phyloP scores from a whole-genome alignment of 495 filamentous ascomycete species.

The Daldinia decipiens region DNA sequence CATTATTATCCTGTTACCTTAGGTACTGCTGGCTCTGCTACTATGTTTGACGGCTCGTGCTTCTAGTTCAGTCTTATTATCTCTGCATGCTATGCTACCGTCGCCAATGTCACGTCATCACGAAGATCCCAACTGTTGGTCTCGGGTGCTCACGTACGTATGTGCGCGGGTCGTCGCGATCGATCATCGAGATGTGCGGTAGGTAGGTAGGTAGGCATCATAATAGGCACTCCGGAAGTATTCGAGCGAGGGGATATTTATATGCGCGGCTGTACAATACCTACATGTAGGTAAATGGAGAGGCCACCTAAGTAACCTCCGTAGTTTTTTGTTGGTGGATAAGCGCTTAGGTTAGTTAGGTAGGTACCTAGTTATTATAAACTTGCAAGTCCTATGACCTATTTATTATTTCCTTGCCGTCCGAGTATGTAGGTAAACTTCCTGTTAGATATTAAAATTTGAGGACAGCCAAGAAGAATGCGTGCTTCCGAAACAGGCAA shows the following conservation, averaged over 20 bases:
- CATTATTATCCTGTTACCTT: not conserved
- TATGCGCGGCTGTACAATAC: not conserved
- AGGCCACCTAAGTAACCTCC: not conserved
- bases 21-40: not conserved
- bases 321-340: not conserved
- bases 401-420: not conserved
- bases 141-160: slow-evolving; percentile 4
- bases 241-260: not conserved
- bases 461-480: slow-evolving; percentile 21
- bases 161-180: not conserved
- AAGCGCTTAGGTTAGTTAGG: too few species aligned
- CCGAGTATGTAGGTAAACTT: too few species aligned
- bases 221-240: not conserved
- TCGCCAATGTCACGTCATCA: slow-evolving; percentile 1
- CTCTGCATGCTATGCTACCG: not conserved
- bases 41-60: not conserved
- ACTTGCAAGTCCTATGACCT: not conserved
- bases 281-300: too few species aligned
- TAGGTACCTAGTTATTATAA: not conserved
- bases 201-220: too few species aligned
- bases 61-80: slow-evolving; percentile 3
- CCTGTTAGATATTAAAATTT: too few species aligned
- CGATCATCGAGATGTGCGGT: not conserved
- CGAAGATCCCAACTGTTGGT: slow-evolving; percentile 12
- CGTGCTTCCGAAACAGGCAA: slow-evolving; percentile 19